Conservation (phyloP, 2,329 filamentous ascomycete species). For the Clonostachys chloroleuca region DNA sequence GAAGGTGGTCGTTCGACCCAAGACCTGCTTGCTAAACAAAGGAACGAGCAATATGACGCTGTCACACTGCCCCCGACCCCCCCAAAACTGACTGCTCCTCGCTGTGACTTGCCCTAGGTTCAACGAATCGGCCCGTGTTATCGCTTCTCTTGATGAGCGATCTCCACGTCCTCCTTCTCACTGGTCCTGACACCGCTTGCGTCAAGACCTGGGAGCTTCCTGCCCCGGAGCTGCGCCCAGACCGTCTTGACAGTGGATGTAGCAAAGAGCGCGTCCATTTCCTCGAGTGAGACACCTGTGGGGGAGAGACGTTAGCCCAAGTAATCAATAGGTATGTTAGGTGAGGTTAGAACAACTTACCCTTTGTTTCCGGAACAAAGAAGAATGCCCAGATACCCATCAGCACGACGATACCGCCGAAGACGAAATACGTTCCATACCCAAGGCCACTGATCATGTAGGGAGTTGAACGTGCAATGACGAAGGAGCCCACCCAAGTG, state of each 20-base stretch:
- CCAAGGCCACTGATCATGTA: slow-evolving; percentile 33
- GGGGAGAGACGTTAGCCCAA: slow-evolving; percentile 24
- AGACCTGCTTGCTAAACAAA: too few species aligned
- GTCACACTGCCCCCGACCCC: too few species aligned
- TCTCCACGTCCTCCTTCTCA: slow-evolving; percentile 3
- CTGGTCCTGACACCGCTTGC: not conserved
- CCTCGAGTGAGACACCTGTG: slow-evolving; percentile 34
- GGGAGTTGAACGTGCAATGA: slow-evolving; percentile 30
- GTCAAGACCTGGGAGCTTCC: not conserved
- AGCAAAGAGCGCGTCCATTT: slow-evolving; percentile 33
- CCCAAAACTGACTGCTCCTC: too few species aligned
- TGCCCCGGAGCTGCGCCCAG: slow-evolving; percentile 12
- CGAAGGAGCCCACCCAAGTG: slow-evolving; percentile 31
- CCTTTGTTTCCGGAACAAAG: slow-evolving; percentile 48
- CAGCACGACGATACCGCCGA: slow-evolving; percentile 35
- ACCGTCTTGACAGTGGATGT: slow-evolving; percentile 22
- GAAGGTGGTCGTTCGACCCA: too few species aligned
- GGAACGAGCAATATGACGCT: too few species aligned
- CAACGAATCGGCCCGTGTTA: not conserved
- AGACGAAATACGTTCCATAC: slow-evolving; percentile 50
- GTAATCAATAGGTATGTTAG: slow-evolving; percentile 24
- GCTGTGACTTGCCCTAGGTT: too few species aligned
- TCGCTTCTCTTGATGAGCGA: slow-evolving; percentile 2
- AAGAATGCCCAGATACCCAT: slow-evolving; percentile 42
- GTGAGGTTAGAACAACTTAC: slow-evolving; percentile 11